A percentile compares a stretch with the other conserved stretches of the same genome.
phyloP scores from a whole-genome alignment of 2,329 filamentous ascomycete species.

The Polychaeton citri region DNA sequence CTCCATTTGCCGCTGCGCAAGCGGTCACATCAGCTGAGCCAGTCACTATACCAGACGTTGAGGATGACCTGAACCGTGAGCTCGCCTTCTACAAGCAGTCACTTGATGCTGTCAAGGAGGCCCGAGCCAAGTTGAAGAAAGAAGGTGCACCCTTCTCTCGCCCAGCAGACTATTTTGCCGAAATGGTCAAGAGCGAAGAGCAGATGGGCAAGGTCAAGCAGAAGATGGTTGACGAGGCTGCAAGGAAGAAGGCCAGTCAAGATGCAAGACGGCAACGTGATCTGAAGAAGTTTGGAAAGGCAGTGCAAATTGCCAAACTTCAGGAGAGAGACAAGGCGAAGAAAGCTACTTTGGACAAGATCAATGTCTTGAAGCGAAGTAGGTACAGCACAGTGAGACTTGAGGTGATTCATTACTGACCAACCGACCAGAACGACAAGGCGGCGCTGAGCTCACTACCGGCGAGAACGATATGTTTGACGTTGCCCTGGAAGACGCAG shows the following conservation, averaged over 20 bases:
- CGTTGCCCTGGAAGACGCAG: constrained; percentile 63
- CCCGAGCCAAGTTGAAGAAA: constrained; percentile 59
- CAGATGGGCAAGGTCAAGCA: constrained; percentile 96
- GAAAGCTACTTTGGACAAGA: constrained; percentile 88
- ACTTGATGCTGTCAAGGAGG: constrained; percentile 62
- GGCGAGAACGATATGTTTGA: constrained; percentile 86
- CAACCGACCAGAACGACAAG: constrained; percentile 61
- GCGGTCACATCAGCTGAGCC: constrained; percentile 54
- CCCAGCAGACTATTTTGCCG: constrained; percentile 90
- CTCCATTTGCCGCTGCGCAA: constrained; percentile 75
- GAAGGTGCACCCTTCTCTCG: constrained; percentile 79
- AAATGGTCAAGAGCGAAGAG: constrained; percentile 97
- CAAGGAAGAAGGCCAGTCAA: constrained; percentile 77
- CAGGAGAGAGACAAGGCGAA: constrained; percentile 90
- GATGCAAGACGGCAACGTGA: constrained; percentile 88
- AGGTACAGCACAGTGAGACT: constrained; percentile 28
- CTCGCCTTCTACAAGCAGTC: constrained; percentile 87
- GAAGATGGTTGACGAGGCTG: constrained; percentile 84
- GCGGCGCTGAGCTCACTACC: constrained; percentile 48
- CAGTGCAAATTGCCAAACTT: constrained; percentile 89
- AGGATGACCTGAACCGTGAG: constrained; percentile 86
- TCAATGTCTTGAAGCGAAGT: constrained; percentile 92
- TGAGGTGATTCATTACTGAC: constrained; percentile 1
- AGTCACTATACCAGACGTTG: constrained; percentile 65
- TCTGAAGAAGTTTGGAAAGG: constrained; percentile 98